These are phyloP conservation scores for Funneliformis mosseae DNA, from an alignment of 192 early-diverging fungal genomes.

Conservation along the genomic window DNA sequence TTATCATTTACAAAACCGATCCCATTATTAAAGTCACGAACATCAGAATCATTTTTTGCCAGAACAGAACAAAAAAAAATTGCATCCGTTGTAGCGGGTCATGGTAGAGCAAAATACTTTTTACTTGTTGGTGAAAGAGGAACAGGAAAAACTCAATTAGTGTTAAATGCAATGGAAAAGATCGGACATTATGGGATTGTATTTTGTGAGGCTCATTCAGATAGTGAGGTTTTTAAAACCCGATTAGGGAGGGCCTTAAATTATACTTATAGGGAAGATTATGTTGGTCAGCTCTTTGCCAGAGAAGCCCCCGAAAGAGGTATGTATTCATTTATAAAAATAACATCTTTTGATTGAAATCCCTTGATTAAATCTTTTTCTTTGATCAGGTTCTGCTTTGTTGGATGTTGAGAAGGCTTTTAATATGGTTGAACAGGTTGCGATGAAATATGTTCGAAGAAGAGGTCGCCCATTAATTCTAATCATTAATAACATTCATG, in stretches of 20 bases:
- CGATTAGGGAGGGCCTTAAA: constrained; percentile 26
- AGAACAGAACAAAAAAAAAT: constrained; percentile 12
- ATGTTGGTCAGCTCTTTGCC: constrained; percentile 33
- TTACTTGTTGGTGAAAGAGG: constrained; percentile 32
- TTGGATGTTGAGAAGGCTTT: constrained; percentile 32
- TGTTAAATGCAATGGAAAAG: constrained; percentile 34
- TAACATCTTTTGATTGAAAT: not conserved
- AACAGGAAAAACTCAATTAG: constrained; percentile 34
- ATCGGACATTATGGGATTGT: constrained; percentile 24
- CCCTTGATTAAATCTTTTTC: not conserved
- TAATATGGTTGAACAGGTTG: constrained; percentile 29
- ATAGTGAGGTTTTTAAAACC: constrained; percentile 32
- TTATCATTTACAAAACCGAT: not conserved
- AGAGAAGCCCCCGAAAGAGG: constrained; percentile 34
- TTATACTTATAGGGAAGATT: constrained; percentile 34
- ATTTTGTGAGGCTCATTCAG: constrained; percentile 33
- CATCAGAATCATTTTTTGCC: constrained; percentile 2
- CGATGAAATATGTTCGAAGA: constrained; percentile 4
- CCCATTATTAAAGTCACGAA: constrained; percentile 22
- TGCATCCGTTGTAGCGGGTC: not conserved
- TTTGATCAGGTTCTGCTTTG: constrained; percentile 23
- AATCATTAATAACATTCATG: constrained; percentile 32
- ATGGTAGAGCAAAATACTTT: constrained; percentile 9
- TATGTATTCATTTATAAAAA: not conserved
- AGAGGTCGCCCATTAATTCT: constrained; percentile 16